Evolutionary conservation across 352 stramenopile species (phyloP).

Genomic region (Pythium pyrilobum): DNA sequence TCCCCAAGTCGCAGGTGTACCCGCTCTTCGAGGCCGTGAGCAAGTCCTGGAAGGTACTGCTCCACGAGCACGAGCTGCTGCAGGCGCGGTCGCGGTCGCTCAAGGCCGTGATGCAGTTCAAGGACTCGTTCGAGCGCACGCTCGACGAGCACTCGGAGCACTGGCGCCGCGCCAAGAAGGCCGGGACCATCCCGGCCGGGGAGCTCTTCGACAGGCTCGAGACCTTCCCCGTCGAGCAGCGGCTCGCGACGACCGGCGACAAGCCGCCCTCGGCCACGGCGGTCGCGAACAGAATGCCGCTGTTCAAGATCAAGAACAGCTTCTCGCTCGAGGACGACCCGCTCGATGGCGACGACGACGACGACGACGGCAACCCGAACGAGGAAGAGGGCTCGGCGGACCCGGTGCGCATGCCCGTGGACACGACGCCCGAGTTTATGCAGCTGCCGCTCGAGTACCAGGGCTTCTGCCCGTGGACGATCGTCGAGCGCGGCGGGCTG

Average conservation of each 20-base stretch:
- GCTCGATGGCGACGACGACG: constrained; percentile 15
- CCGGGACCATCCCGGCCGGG: constrained; percentile 49
- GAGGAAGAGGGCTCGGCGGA: constrained; percentile 39
- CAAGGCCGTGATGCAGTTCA: constrained; percentile 68
- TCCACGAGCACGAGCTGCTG: constrained; percentile 65
- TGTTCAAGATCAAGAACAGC: constrained; percentile 25
- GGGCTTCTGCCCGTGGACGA: constrained; percentile 91
- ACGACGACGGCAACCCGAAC: constrained; percentile 14
- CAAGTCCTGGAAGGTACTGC: constrained; percentile 77
- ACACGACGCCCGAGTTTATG: constrained; percentile 93
- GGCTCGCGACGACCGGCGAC: constrained; percentile 13
- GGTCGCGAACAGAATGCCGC: constrained; percentile 3
- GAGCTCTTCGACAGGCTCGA: constrained; percentile 70
- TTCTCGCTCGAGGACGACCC: constrained; percentile 36
- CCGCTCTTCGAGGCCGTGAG: constrained; percentile 90
- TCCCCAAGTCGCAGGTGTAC: constrained; percentile 94
- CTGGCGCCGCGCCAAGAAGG: constrained; percentile 42
- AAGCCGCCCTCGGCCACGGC: neutral
- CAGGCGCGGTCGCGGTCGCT: constrained; percentile 61
- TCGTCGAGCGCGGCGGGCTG: constrained; percentile 84
- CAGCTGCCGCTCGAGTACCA: constrained; percentile 92
- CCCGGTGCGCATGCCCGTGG: constrained; percentile 84
- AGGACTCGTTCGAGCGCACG: constrained; percentile 61
- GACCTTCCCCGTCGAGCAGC: constrained; percentile 44
- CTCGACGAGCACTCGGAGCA: constrained; percentile 51